Conservation (phyloP, 306 rosid genomes). For the Elaeagnus macrophylla region DNA sequence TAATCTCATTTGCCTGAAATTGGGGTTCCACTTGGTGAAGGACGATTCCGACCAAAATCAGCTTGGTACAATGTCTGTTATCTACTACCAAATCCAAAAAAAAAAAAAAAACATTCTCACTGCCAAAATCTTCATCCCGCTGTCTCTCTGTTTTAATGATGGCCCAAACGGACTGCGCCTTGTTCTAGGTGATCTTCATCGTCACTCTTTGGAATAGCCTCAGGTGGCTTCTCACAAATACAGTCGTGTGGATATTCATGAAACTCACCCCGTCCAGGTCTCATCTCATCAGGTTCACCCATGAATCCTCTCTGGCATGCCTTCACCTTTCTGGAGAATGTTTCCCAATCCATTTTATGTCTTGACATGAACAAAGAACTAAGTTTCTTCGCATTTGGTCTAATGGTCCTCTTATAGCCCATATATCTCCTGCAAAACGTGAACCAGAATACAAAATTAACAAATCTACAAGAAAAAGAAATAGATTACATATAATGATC, state of each 20-base stretch:
- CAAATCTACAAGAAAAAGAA: neutral
- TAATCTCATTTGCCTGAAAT: too few species aligned
- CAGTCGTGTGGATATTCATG: constrained; percentile 77
- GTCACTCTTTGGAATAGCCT: constrained; percentile 20
- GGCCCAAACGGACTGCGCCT: too few species aligned
- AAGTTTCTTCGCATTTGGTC: constrained; percentile 97
- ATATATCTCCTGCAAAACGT: constrained; percentile 63
- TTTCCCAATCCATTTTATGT: constrained; percentile 74
- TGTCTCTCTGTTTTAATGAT: too few species aligned
- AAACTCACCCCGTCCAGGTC: constrained; percentile 80
- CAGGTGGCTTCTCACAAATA: constrained; percentile 59
- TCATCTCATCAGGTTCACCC: constrained; percentile 94
- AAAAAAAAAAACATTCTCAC: too few species aligned
- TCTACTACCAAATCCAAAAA: too few species aligned
- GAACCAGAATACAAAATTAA: constrained; percentile 5
- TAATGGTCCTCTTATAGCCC: constrained; percentile 96
- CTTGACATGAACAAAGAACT: constrained; percentile 72
- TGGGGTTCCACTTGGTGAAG: too few species aligned
- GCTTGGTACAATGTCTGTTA: too few species aligned
- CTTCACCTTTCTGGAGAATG: constrained; percentile 58
- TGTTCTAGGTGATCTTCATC: constrained; percentile 23
- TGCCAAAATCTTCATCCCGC: too few species aligned
- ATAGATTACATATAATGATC: too few species aligned
- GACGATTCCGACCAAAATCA: too few species aligned
- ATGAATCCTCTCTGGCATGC: constrained; percentile 79